Evolutionary conservation across 2,329 filamentous ascomycete genomes (phyloP), one percentile per base, ranked within the genome.

Genomic region (Paecilomyces sp.): DNA sequence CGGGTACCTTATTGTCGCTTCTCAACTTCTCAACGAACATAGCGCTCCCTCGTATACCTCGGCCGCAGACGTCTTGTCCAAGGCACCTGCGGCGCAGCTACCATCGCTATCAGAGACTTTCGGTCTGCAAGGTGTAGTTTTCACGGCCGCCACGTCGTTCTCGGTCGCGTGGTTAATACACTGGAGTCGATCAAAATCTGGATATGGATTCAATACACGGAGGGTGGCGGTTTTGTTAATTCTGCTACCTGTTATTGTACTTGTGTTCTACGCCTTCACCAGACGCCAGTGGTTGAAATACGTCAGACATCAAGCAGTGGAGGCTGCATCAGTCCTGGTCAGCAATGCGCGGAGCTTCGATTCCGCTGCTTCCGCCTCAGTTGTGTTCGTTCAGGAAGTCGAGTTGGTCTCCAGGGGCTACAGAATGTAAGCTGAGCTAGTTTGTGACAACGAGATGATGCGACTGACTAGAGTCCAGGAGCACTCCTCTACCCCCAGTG

Each of bases 351-450:
- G 95, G 70, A 86, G 88, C 56, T 91, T 95, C 66, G 92, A 97
- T 74, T 85, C 87, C 50, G 88, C 88, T 24, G 87, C 85, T 50
- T 87, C 87, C 47, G 88, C 90, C 33, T 89, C 90, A 2, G 80
- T 96, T 58, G 86, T 89, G 41, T 83, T 96, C 61, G 88, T 97
- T 63, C 92, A 96, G 73, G 92, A 97, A 75, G 92, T 97, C n/a
- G 92, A 97, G 77, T 82, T 97, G 33, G 92, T 97, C 28, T 95
- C 92, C 31, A 86, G 92, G 66, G 92, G 92, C 24, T 97, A 96
- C 74, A 84, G 90, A 76, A 81, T 96, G 86, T 91, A 75, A 74
- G 87, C 78, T 55, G 54, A 34, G 41, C 53, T 24, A 36, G 30
- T 61, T 51, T 18, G 28, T 57, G 50, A 30, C 25, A 60, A 61